phyloP scores from a whole-genome alignment of 78 protist species.

The Dictyostelium brefeldianum region DNA sequence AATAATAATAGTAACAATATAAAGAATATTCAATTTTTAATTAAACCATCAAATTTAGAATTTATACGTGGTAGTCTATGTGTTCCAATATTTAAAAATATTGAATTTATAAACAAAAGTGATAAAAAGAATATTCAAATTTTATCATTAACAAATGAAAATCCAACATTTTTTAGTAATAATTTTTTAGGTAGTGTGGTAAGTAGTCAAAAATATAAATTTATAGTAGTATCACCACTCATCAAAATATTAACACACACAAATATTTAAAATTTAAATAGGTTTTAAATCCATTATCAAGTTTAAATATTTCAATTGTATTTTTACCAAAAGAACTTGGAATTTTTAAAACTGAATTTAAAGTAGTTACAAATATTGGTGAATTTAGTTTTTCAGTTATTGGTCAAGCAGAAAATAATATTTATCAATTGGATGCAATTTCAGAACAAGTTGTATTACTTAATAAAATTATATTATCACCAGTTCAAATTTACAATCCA shows the following conservation, averaged over 20 bases:
- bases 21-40: background rate
- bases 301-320: background rate
- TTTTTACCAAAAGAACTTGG: constrained; percentile 49
- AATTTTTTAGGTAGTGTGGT: constrained; percentile 23
- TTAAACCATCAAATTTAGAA: background rate
- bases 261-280: too few relatives aligned
- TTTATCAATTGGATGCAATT: constrained; percentile 41
- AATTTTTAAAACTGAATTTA: constrained; percentile 15
- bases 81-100: constrained; percentile 5
- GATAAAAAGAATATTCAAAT: constrained; percentile 35
- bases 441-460: constrained; percentile 12
- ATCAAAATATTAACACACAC: too few relatives aligned
- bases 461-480: constrained; percentile 4
- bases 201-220: background rate
- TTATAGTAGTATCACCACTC: background rate
- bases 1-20: background rate
- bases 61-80: constrained; percentile 25
- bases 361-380: constrained; percentile 25
- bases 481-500: constrained; percentile 60
- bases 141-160: constrained; percentile 13
- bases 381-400: constrained; percentile 12
- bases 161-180: constrained; percentile 34
- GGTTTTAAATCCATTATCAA: constrained; percentile 23
- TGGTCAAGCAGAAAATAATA: constrained; percentile 20
- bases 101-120: background rate